A percentile compares a stretch with the other conserved stretches of the same genome.
These are phyloP conservation scores for Backusella circina DNA, from an alignment of 192 early-diverging fungal species.

Conservation along the genomic window DNA sequence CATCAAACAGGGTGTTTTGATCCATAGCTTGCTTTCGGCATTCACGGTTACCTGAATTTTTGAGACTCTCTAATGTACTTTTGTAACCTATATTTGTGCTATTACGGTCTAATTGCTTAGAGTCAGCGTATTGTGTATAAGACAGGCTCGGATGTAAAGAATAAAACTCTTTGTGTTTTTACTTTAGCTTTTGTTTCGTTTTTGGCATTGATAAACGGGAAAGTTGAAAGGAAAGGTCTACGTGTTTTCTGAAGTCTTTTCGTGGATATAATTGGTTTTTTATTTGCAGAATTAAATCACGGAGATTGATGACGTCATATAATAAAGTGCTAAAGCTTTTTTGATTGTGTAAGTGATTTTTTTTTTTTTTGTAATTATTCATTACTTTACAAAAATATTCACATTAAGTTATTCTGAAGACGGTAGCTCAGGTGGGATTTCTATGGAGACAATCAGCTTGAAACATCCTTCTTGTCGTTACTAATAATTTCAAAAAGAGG, in stretches of 20 bases:
- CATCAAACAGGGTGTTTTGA: constrained; percentile 10
- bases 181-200: background rate
- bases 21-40: constrained; percentile 16
- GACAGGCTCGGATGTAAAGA: constrained; percentile 14
- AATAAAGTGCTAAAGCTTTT: no score
- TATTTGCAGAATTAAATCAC: background rate
- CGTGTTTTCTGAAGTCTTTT: constrained; percentile 8
- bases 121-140: constrained; percentile 1
- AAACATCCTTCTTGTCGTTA: no score
- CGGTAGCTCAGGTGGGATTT: no score
- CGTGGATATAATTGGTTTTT: background rate
- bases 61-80: constrained; percentile 15
- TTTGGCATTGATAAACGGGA: constrained; percentile 6
- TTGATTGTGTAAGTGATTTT: no score
- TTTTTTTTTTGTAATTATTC: no score
- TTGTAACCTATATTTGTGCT: constrained; percentile 5
- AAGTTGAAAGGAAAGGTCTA: background rate
- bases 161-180: constrained; percentile 7
- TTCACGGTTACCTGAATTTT: constrained; percentile 7
- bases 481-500: no score
- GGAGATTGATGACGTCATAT: no score
- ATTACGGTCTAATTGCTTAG: constrained; percentile 12
- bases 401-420: no score
- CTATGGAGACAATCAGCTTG: no score
- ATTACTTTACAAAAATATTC: no score